Conservation (phyloP, 192 early-diverging fungal species). For the Lobosporangium transversale region DNA sequence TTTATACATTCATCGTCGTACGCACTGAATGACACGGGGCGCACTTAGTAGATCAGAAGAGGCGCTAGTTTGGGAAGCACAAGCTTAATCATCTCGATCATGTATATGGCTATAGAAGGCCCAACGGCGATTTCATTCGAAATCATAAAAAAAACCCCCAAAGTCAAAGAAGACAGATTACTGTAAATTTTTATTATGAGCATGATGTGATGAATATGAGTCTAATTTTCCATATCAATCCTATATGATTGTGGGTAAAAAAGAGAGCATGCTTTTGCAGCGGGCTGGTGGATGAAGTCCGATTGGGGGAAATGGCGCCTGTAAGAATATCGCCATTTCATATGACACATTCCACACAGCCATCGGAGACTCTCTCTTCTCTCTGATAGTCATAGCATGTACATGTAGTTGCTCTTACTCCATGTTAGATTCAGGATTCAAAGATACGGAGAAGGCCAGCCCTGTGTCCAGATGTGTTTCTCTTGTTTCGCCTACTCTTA, state of each 20-base stretch:
- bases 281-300: too few relatives aligned
- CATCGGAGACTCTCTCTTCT: too few relatives aligned
- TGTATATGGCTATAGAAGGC: neutral
- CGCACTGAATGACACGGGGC: neutral
- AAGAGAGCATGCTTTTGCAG: neutral
- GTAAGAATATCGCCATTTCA: neutral
- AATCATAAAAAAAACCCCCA: conserved; percentile 1
- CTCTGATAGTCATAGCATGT: neutral
- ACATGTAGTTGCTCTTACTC: neutral
- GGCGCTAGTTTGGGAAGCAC: too few relatives aligned
- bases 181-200: neutral
- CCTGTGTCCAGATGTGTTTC: neutral
- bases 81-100: neutral
- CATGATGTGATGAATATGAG: neutral
- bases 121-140: neutral
- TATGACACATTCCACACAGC: neutral
- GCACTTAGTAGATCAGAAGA: neutral
- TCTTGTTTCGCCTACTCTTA: too few relatives aligned
- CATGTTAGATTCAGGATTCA: neutral
- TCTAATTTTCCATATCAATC: neutral
- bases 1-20: conserved; percentile 2
- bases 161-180: neutral
- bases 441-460: neutral
- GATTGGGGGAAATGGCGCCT: too few relatives aligned
- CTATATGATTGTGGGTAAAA: neutral